Evolutionary conservation across 108 stramenopile species (phyloP).

Genomic region (Fragilaria crotonensis): DNA sequence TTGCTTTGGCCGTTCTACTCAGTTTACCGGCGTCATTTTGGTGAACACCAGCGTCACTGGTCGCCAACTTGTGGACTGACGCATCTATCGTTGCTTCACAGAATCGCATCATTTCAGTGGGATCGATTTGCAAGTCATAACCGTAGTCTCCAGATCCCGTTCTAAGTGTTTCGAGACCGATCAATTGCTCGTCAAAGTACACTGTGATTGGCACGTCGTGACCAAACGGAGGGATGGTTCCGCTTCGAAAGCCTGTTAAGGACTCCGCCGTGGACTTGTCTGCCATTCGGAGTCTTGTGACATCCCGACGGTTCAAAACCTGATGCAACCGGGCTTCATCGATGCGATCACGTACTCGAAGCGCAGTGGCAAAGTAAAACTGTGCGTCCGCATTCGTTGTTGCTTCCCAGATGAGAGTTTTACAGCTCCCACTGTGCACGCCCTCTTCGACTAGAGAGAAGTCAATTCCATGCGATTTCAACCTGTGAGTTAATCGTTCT

Average conservation of each 20-base stretch:
- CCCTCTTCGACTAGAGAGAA: too few species aligned
- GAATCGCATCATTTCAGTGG: background rate
- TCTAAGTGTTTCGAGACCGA: background rate
- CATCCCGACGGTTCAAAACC: background rate
- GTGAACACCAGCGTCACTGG: too few species aligned
- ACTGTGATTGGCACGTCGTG: slow-evolving; percentile 16
- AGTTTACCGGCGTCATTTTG: too few species aligned
- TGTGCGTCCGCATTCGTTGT: background rate
- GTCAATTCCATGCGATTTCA: too few species aligned
- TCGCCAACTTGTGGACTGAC: too few species aligned
- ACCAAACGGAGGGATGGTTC: slow-evolving; percentile 32
- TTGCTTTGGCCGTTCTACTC: too few species aligned
- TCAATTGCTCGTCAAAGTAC: background rate
- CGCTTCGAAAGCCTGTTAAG: slow-evolving; percentile 25
- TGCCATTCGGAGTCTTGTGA: background rate
- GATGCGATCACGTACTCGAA: background rate
- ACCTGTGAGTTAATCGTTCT: too few species aligned
- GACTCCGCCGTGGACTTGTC: slow-evolving; percentile 15
- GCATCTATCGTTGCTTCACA: background rate
- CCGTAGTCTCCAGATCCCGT: background rate
- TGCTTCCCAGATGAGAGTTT: background rate
- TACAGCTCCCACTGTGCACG: too few species aligned
- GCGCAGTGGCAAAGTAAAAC: background rate
- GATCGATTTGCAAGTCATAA: background rate
- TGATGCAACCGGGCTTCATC: background rate